Percentiles rank a stretch among this genome's conserved stretches.
Evolutionary conservation across 2,329 filamentous ascomycete genomes (phyloP).

Genomic region (Endothia cerciana): DNA sequence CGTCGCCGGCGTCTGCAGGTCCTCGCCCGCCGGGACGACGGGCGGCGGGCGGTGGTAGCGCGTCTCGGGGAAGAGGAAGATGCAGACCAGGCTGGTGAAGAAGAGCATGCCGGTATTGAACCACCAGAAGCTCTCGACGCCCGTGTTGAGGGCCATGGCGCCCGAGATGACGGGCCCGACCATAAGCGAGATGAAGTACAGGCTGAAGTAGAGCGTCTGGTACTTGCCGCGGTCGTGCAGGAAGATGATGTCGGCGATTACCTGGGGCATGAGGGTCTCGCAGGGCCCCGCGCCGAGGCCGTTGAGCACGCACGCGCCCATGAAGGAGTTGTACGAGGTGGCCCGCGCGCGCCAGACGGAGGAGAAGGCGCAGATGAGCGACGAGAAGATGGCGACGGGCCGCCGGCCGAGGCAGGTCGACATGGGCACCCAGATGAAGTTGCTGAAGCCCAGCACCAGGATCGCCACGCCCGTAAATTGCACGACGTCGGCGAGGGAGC

Average conservation of each 20-base stretch:
- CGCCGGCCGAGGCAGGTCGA: constrained; percentile 52
- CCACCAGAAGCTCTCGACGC: constrained; percentile 70
- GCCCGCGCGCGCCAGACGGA: constrained; percentile 60
- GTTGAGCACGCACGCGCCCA: constrained; percentile 66
- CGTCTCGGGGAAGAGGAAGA: constrained; percentile 68
- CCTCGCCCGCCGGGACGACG: constrained; percentile 17
- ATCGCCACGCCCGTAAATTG: constrained; percentile 54
- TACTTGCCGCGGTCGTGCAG: constrained; percentile 66
- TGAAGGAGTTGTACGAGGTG: constrained; percentile 62
- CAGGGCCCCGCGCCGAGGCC: constrained; percentile 65
- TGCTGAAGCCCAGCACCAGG: constrained; percentile 52
- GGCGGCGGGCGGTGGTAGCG: constrained; percentile 54
- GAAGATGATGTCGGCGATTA: constrained; percentile 69
- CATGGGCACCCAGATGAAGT: constrained; percentile 58
- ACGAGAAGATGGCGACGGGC: constrained; percentile 50
- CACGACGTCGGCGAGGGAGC: constrained; percentile 53
- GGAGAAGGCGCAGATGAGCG: constrained; percentile 46
- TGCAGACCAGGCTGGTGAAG: constrained; percentile 52
- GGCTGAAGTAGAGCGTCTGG: constrained; percentile 57
- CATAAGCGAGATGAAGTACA: constrained; percentile 67
- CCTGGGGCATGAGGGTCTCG: constrained; percentile 64
- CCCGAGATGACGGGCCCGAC: constrained; percentile 48
- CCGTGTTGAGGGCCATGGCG: constrained; percentile 60
- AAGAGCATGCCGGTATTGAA: constrained; percentile 61
- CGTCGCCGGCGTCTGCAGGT: constrained; percentile 26